These are phyloP conservation scores for Aspergillus luchuensis DNA, from an alignment of 2,329 filamentous ascomycete species.

Conservation along the genomic window DNA sequence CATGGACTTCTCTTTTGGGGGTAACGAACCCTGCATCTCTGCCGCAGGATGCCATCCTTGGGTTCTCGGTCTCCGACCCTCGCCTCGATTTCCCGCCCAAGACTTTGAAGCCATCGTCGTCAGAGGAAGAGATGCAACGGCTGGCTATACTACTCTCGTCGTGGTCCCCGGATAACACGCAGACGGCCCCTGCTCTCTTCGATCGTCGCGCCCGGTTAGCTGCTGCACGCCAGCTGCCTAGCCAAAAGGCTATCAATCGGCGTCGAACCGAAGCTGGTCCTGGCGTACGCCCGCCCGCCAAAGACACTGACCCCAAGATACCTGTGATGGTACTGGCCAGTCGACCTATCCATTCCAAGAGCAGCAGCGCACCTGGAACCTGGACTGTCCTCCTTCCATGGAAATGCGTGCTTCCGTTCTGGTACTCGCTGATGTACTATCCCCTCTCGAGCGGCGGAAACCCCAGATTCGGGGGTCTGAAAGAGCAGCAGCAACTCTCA, in stretches of 20 bases:
- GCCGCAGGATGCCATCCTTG: conserved; percentile 68
- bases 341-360: conserved; percentile 44
- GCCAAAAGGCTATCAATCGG: conserved; percentile 77
- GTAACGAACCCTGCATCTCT: conserved; percentile 70
- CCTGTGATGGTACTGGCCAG: conserved; percentile 72
- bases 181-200: conserved; percentile 61
- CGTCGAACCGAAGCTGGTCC: conserved; percentile 66
- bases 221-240: conserved; percentile 67
- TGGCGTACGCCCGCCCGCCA: conserved; percentile 62
- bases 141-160: conserved; percentile 64
- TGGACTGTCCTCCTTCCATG: conserved; percentile 89
- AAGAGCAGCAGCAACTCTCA: conserved; percentile 75
- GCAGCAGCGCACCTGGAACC: conserved; percentile 61
- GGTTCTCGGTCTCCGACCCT: conserved; percentile 76
- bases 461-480: conserved; percentile 77
- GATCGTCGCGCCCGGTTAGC: conserved; percentile 65
- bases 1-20: conserved; percentile 47
- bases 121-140: conserved; percentile 38
- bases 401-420: conserved; percentile 83
- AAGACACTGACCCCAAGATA: conserved; percentile 69
- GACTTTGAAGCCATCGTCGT: conserved; percentile 47
- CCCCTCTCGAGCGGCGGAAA: conserved; percentile 78
- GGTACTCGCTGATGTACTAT: conserved; percentile 82
- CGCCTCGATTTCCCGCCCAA: conserved; percentile 75
- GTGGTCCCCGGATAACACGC: conserved; percentile 66